Evolutionary conservation across 1,284 basidiomycete species (phyloP).

Genomic region (Blastosporella zonata): DNA sequence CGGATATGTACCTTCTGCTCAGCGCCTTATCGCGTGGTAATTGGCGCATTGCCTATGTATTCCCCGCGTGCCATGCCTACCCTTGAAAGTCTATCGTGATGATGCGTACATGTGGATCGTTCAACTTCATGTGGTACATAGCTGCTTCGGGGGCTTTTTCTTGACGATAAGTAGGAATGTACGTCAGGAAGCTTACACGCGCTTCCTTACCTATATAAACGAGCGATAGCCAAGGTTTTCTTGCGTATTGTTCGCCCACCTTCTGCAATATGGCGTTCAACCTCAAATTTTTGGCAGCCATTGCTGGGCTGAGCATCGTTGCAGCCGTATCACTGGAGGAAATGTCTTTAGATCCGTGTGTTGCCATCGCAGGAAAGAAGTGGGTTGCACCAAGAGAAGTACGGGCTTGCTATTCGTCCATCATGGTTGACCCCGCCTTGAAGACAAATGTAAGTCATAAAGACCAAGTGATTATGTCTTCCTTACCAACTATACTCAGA

Average conservation of each 20-base stretch:
- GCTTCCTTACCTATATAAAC: constrained; percentile 7
- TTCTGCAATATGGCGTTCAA: constrained; percentile 11
- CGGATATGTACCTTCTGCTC: too few relatives aligned
- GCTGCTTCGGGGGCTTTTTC: constrained; percentile 6
- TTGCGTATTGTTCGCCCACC: not conserved
- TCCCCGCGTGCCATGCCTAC: too few relatives aligned
- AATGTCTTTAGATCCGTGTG: constrained; percentile 33
- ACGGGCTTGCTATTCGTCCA: constrained; percentile 37
- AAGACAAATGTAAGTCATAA: constrained; percentile 35
- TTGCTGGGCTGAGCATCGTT: constrained; percentile 13
- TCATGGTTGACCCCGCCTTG: constrained; percentile 31
- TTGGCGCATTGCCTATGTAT: constrained; percentile 1
- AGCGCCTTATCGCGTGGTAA: too few relatives aligned
- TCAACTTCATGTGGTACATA: not conserved
- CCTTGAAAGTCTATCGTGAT: not conserved
- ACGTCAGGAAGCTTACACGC: constrained; percentile 5
- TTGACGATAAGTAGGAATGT: constrained; percentile 1
- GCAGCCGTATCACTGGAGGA: constrained; percentile 7
- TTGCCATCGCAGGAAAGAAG: constrained; percentile 37
- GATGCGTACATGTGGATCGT: constrained; percentile 4
- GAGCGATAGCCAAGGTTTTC: not conserved
- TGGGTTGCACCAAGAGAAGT: constrained; percentile 40
- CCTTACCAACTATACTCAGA: constrained; percentile 30
- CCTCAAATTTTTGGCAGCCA: constrained; percentile 8
- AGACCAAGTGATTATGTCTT: not conserved